Conservation (phyloP, 1,139 yeast species). For the Blastobotrys raffinosifermentans region DNA sequence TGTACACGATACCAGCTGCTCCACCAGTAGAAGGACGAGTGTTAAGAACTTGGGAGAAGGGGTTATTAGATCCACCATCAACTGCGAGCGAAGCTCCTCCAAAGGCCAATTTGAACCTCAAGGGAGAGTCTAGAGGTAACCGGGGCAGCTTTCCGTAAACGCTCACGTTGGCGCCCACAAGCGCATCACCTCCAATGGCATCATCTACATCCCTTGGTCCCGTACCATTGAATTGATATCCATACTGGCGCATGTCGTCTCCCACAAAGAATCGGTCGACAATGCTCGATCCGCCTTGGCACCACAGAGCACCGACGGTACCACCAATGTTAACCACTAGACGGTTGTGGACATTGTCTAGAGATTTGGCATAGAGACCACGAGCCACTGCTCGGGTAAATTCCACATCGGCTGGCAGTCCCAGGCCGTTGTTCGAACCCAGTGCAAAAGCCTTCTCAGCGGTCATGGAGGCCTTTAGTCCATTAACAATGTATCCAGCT, state of each 20-base stretch:
- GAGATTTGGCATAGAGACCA: conserved; percentile 14
- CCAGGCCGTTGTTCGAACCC: conserved; percentile 14
- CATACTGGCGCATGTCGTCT: conserved; percentile 51
- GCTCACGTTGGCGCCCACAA: conserved; percentile 64
- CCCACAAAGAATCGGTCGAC: conserved; percentile 56
- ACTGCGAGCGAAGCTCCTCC: conserved; percentile 58
- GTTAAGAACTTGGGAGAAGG: conserved; percentile 12
- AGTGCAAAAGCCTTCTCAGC: conserved; percentile 47
- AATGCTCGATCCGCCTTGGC: conserved; percentile 11
- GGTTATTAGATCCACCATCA: conserved; percentile 18
- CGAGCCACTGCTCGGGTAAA: conserved; percentile 27
- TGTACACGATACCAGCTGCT: conserved; percentile 63
- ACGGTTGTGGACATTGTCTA: conserved; percentile 8
- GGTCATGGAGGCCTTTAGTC: conserved; percentile 46
- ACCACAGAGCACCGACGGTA: conserved; percentile 4
- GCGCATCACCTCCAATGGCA: conserved; percentile 76
- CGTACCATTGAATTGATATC: conserved; percentile 68
- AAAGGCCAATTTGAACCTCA: conserved; percentile 68
- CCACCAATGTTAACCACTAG: conserved; percentile 6
- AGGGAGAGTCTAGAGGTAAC: conserved; percentile 45
- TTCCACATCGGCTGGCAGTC: conserved; percentile 27
- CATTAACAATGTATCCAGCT: conserved; percentile 39
- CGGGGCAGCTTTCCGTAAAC: conserved; percentile 60
- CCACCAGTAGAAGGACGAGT: conserved; percentile 27
- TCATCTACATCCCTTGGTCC: conserved; percentile 68